A percentile compares a stretch with the other conserved stretches of the same genome.
These are phyloP conservation scores for Boletus rufocinnamomeus DNA, from an alignment of 768 basidiomycete genomes.

Conservation along the genomic window DNA sequence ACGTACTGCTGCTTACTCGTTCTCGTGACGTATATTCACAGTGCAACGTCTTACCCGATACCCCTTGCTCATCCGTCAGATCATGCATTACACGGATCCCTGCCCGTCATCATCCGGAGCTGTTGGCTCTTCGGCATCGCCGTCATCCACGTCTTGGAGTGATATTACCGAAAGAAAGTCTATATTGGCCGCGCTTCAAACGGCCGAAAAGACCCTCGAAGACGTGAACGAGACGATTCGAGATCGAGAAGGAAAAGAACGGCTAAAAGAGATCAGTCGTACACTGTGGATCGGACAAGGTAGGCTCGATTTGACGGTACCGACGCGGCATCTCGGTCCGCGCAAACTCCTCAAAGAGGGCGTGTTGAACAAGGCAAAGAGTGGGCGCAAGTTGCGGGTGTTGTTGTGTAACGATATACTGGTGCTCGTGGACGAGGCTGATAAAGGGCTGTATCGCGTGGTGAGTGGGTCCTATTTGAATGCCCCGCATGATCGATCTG, in stretches of 20 bases:
- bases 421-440: conserved; percentile 74
- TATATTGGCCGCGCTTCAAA: conserved; percentile 56
- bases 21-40: conserved; percentile 28
- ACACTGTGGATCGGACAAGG: conserved; percentile 88
- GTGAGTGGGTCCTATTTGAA: conserved; percentile 44
- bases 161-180: conserved; percentile 52
- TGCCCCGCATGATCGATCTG: background rate
- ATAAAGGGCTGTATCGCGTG: conserved; percentile 78
- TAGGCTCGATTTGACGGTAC: conserved; percentile 86
- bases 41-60: conserved; percentile 97
- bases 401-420: conserved; percentile 91
- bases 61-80: conserved; percentile 85
- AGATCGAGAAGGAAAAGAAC: conserved; percentile 76
- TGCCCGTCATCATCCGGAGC: conserved; percentile 27
- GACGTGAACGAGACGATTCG: conserved; percentile 90
- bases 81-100: conserved; percentile 74
- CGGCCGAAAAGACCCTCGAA: conserved; percentile 71
- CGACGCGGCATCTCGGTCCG: conserved; percentile 83
- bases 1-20: background rate
- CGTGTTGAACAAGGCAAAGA: conserved; percentile 75
- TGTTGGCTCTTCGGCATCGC: background rate
- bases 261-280: conserved; percentile 73
- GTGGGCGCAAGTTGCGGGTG: conserved; percentile 71
- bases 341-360: conserved; percentile 83
- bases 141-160: conserved; percentile 3